Percentiles rank a stretch among this genome's conserved stretches.
These are phyloP conservation scores for Apiospora malaysiana DNA, from an alignment of 2,329 filamentous ascomycete species.

Conservation along the genomic window DNA sequence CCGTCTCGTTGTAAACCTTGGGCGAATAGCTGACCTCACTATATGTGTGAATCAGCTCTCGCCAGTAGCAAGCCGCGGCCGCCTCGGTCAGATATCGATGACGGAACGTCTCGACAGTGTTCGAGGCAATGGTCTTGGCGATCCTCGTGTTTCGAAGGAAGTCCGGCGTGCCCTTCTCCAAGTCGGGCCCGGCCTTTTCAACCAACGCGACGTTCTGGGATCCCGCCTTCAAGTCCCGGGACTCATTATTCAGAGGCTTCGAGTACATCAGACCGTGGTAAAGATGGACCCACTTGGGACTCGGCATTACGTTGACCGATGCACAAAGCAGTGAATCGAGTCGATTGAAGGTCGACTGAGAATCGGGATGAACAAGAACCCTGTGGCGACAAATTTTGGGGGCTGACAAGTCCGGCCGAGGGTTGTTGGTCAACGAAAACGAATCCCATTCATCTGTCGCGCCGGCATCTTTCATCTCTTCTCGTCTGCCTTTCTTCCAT, in stretches of 20 bases:
- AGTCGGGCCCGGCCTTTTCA: not conserved
- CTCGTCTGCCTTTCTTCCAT: not conserved
- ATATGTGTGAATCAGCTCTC: conserved; percentile 9
- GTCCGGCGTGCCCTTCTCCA: not conserved
- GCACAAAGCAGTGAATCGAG: conserved; percentile 8
- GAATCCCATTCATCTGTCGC: not conserved
- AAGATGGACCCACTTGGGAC: not conserved
- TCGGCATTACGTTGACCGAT: conserved; percentile 7
- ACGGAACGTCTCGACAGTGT: conserved; percentile 20
- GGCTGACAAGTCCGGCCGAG: not conserved
- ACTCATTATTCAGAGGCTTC: not conserved
- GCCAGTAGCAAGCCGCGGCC: conserved; percentile 13
- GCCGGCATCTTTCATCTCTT: not conserved
- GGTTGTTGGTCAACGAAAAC: not conserved
- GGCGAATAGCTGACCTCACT: conserved; percentile 9
- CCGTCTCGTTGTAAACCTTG: not conserved
- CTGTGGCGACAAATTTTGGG: conserved; percentile 1
- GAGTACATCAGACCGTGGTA: conserved; percentile 20
- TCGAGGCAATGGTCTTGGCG: not conserved
- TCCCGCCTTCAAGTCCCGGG: not conserved
- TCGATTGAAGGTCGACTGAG: not conserved
- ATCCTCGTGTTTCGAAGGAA: not conserved
- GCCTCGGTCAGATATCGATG: conserved; percentile 18
- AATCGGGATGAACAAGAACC: not conserved
- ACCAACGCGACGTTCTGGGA: conserved; percentile 11